Base-by-base conservation (phyloP, 1,284 basidiomycete species). In the Puccinia horiana region DNA sequence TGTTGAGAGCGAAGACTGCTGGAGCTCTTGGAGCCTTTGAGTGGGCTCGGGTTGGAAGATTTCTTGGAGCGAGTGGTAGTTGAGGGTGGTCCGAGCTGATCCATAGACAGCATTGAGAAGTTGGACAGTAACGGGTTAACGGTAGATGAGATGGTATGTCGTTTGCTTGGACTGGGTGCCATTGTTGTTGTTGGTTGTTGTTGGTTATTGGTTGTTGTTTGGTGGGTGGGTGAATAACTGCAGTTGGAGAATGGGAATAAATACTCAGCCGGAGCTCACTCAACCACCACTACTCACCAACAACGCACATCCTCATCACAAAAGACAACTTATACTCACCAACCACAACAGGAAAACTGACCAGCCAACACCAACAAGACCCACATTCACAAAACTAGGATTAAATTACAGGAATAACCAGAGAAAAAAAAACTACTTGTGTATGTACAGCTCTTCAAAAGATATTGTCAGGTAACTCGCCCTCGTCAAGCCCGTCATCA, bases 151-250 rank as follows among this genome's bases (percentile, higher is more conserved):
- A 81, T 47, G 14, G 78, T 81, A 47, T 81, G 78, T 29, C 78
- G 69, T 37, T 81, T 81, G 44, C 0, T 49, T 29, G 78, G 78
- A 35, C 78, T 81, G 29, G 78, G 78, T 42, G 78, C 78, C 78
- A 81, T 81, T 69, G 65, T 47, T 65, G 58, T 2, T 32, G n/a
- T 1, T 32, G 29, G 18, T 56, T 9, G 35, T 74, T 14, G 37
- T 74, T 54, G 1, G 14, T 3, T 4, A 47, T 35, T 8, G 44
- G 44, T 3, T 72, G 69, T 26, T 72, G 20, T 29, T 47, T 16
- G 29, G 29, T 61, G 70, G 54, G 49, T 52, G 44, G 12, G 6
- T 6, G 44, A 35, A n/a, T n/a, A n/a, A n/a, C n/a, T n/a, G n/a
- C n/a, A n/a, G n/a, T 52, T 9, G 18, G 20, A 52, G 18, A 52